Base-by-base conservation (phyloP, 805 yeast species). In the Millerozyma acaciae region DNA sequence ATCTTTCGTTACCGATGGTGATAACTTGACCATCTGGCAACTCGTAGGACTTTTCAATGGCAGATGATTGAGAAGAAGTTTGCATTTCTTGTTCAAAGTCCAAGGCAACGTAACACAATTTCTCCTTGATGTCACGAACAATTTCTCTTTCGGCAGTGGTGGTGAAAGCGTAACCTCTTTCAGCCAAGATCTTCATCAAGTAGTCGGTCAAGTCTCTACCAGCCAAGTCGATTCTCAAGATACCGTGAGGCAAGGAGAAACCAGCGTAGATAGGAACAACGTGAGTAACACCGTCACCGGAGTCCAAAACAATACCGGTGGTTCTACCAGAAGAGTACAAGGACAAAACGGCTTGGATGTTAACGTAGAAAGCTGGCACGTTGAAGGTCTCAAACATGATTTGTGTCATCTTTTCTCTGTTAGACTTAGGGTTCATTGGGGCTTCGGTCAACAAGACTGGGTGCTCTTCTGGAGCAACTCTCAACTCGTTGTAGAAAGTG, bases 261-360 rank as follows among this genome's bases (percentile, higher is more conserved):
- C 98, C 98, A 55, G 96, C 96, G 75, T 93, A 93, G 66, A 93
- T 90, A 72, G 98, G 98, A 50, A 93, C 98, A 72, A 90, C 96
- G 94, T 90, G 97, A 61, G 97, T 89, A 58, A 93, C 97, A 86
- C 98, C 98, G 67, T 90, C 98, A 82, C 98, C 98, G 49, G 97
- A 89, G 77, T 90, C 98, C 68, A 93, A 80, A 50, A 93, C 98
- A 60, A 90, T 89, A 87, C 98, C 98, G 51, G 98, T 93, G 58
- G 97, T 94, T 84, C 97, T 90, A 78, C 98, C 98, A 48, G 97
- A 89, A 38, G 98, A 88, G 78, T 93, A 93, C 64, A 93, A 78
- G 39, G 98, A 93, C 65, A 93, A 80, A 42, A 90, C 97, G 57
- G 98, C 97, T 76, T 90, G 98, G 65, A 93, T 90, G 56, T 95